phyloP scores from a whole-genome alignment of 1,284 basidiomycete species.

The Cystobasidium pallidum region DNA sequence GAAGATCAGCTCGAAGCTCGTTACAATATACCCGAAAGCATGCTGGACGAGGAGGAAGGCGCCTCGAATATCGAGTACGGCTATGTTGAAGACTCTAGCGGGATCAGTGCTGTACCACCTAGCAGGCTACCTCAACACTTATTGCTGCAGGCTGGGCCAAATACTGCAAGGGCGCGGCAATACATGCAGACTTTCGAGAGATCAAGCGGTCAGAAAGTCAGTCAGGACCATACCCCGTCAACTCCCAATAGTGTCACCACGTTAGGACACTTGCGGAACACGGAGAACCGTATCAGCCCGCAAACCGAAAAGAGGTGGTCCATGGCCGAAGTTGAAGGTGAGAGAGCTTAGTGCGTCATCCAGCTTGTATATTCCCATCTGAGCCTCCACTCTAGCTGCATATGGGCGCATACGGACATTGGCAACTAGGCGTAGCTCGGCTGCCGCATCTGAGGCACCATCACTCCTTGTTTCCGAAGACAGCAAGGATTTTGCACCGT shows the following conservation, averaged over 20 bases:
- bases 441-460: slow-evolving; percentile 17
- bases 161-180: background rate
- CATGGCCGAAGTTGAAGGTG: slow-evolving; percentile 36
- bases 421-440: slow-evolving; percentile 23
- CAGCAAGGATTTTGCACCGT: slow-evolving; percentile 15
- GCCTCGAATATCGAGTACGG: background rate
- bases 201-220: background rate
- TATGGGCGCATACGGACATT: slow-evolving; percentile 21
- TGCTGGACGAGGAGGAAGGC: slow-evolving; percentile 11
- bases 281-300: slow-evolving; percentile 14
- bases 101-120: slow-evolving; percentile 21
- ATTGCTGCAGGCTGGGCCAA: background rate
- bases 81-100: slow-evolving; percentile 32
- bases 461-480: slow-evolving; percentile 30
- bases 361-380: too few species aligned
- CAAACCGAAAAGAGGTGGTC: slow-evolving; percentile 39
- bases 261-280: background rate
- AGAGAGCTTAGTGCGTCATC: background rate
- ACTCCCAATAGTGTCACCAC: background rate
- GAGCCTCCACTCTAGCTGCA: slow-evolving; percentile 5
- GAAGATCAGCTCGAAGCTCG: slow-evolving; percentile 4
- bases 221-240: background rate
- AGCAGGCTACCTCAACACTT: background rate
- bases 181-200: background rate
- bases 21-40: slow-evolving; percentile 8